phyloP scores from a whole-genome alignment of 345 rosid species.

The Mercurialis annua region DNA sequence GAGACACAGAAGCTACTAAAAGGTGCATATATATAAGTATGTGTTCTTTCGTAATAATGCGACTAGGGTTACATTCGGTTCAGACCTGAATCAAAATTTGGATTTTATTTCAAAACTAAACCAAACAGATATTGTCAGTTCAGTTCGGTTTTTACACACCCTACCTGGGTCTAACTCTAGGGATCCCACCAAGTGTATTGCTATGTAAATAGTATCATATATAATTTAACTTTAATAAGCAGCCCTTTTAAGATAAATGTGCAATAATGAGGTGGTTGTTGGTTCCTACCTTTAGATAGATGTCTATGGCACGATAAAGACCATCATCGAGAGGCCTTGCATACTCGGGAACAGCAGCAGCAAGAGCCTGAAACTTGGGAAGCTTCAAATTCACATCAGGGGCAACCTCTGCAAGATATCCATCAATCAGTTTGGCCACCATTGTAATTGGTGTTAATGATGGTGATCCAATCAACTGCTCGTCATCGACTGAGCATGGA shows the following conservation, averaged over 20 bases:
- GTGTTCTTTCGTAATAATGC: too few species aligned
- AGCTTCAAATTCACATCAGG: slow-evolving; percentile 91
- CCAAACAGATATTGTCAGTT: neutral
- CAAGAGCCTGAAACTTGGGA: slow-evolving; percentile 88
- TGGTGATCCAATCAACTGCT: slow-evolving; percentile 80
- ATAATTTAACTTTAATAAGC: slow-evolving; percentile 4
- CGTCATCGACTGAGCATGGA: slow-evolving; percentile 75
- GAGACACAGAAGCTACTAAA: too few species aligned
- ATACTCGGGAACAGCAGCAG: slow-evolving; percentile 84
- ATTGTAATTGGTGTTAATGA: slow-evolving; percentile 70
- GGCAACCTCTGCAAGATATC: slow-evolving; percentile 96
- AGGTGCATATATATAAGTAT: too few species aligned
- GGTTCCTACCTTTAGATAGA: slow-evolving; percentile 76
- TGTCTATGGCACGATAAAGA: slow-evolving; percentile 91
- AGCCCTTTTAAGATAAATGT: neutral
- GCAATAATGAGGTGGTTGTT: neutral
- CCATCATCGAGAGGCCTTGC: slow-evolving; percentile 93
- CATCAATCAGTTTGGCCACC: slow-evolving; percentile 95
- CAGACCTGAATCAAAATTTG: too few species aligned
- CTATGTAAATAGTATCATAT: neutral
- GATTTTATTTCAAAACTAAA: too few species aligned
- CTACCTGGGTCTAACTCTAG: neutral
- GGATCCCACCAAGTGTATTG: neutral
- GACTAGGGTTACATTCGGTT: too few species aligned
- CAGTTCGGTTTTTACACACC: too few species aligned